Base-by-base conservation (phyloP, 1,284 basidiomycete species). In the Austroboletus novae-zelandiae region DNA sequence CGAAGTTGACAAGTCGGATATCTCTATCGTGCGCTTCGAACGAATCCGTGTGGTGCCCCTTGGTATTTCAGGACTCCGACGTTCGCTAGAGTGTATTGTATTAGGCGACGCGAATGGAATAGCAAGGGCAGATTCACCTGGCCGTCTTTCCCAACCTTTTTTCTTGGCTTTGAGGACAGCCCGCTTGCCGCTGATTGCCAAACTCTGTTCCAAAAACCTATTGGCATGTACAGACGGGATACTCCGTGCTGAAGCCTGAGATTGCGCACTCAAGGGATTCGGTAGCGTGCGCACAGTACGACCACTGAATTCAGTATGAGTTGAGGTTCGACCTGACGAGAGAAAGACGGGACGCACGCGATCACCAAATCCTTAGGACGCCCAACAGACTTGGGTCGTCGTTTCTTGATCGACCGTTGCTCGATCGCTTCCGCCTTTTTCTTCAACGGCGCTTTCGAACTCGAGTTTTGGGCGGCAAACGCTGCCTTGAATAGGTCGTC, bases 401-500 rank as follows among this genome's bases (percentile, higher is more conserved):
- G 56, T 57, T 57, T 65, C 61, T 61, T 64, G 36, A 45, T 40
- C n/a, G 48, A 35, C 43, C 57, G 53, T 31, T 41, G 56, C 37
- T 50, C 52, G n/a, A 47, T 60, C 52, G 43, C 9, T 29, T 45
- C 40, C 13, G 10, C 13, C 1, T 29, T 41, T 47, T 56, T 51
- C 48, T 56, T 45, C 1, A 4, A 10, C 0, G n/a, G 17, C 32
- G 20, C 1, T 23, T 23, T 23, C 20, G 20, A 23, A 23, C 53
- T 64, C 56, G 37, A 62, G 42, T 54, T 66, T 42, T 59, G 64
- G 4, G 67, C 55, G 2, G 71, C 58, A 54, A 80, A 79, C 1
- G 78, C 78, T 50, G 75, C 67, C 2, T 64, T 53, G 57, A 80
- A 80, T 25, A 80, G 60, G 45, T 77, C 71, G 55, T 80, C 79